Evolutionary conservation across 2,329 filamentous ascomycete species (phyloP).

Genomic region (Hansfordia pulvinata): DNA sequence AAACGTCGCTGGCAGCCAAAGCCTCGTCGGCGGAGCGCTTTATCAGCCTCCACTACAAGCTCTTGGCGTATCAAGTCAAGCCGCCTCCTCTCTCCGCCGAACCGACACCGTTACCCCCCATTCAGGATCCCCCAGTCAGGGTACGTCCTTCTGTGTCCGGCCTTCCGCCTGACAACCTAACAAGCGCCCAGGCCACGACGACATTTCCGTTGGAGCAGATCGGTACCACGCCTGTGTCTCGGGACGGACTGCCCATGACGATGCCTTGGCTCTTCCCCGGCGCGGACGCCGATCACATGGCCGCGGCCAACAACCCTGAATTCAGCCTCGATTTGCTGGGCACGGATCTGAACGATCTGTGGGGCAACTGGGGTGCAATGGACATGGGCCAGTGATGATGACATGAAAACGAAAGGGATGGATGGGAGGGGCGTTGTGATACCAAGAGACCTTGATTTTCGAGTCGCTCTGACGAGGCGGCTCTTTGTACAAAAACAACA

Average conservation of each 20-base stretch:
- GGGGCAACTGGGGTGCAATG: conserved; percentile 28
- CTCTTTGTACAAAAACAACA: no score
- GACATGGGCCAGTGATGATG: no score
- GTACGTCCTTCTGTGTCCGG: conserved; percentile 19
- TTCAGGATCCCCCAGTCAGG: no score
- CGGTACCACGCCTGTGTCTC: conserved; percentile 8
- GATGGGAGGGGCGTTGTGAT: no score
- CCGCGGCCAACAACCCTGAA: conserved; percentile 36
- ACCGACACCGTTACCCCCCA: conserved; percentile 23
- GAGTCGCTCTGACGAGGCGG: no score
- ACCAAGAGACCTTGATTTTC: no score
- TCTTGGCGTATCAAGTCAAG: conserved; percentile 43
- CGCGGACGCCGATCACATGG: conserved; percentile 16
- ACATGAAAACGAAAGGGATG: no score
- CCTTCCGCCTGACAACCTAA: no score
- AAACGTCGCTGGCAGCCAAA: conserved; percentile 42
- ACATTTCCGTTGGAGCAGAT: conserved; percentile 22
- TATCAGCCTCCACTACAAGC: conserved; percentile 42
- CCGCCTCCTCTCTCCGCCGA: no score
- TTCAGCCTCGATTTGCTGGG: conserved; percentile 39
- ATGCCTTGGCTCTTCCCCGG: conserved; percentile 19
- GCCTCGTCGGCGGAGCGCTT: conserved; percentile 45
- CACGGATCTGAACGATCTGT: conserved; percentile 39
- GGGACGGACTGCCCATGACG: conserved; percentile 13
- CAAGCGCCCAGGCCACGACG: conserved; percentile 29